Evolutionary conservation across 139 green algal species (phyloP), one percentile per base, ranked within the genome.

Genomic region (Zygnema circumcarinatum): DNA sequence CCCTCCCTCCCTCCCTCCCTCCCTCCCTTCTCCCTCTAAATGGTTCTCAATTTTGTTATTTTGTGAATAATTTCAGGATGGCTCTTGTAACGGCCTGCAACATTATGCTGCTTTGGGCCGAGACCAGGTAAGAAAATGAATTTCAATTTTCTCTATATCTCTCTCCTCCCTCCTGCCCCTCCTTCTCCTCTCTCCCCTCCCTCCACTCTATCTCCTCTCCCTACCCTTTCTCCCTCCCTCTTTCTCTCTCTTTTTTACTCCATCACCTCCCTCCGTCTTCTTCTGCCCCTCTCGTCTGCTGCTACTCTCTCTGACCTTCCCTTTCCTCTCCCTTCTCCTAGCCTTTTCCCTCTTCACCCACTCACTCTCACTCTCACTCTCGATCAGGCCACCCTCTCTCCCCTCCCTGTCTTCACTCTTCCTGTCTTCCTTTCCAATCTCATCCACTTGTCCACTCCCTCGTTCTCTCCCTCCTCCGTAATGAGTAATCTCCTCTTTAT

Each of bases 11-110:
- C 31, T 74, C 25, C 22, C 38, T 72, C 35, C 36, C 76, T n/a
- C 69, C 76, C 76, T 74, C 38, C 35, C 76, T 7, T n/a, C n/a
- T n/a, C n/a, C n/a, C n/a, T n/a, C n/a, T n/a, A n/a, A n/a, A n/a
- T n/a, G n/a, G n/a, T n/a, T n/a, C n/a, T n/a, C n/a, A n/a, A n/a
- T n/a, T n/a, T n/a, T n/a, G n/a, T n/a, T n/a, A n/a, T n/a, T n/a
- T n/a, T n/a, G n/a, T n/a, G n/a, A n/a, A n/a, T n/a, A n/a, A n/a
- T n/a, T n/a, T 22, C 92, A 96, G 94, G 97, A 99, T 62, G 97
- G 97, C 52, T 96, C 94, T 32, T 99, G 97, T 93, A 99, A 99
- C 86, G 97, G 97, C 1, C 94, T 99, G 92, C 97, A 99, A 93
- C 97, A 99, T 93, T 99, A 98, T 83, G 96, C 97, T 0, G 97